Conservation (phyloP, 768 basidiomycete species). For the Podaxis sp. region DNA sequence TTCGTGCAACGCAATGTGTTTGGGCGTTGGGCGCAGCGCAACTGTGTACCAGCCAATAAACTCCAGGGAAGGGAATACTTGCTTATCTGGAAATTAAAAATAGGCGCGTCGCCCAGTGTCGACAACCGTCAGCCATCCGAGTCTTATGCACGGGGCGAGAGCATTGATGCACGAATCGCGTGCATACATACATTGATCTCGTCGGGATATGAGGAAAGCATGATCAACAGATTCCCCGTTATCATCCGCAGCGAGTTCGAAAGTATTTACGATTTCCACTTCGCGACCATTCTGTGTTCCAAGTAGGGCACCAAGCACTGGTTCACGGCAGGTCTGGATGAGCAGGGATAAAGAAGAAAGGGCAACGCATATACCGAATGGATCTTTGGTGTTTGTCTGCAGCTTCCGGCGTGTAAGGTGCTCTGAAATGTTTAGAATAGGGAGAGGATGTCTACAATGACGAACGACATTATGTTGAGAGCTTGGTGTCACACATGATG, state of each 20-base stretch:
- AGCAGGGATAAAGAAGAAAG: slow-evolving; percentile 1
- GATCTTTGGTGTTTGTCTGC: slow-evolving; percentile 53
- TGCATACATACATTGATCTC: slow-evolving; percentile 72
- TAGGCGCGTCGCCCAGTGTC: neutral
- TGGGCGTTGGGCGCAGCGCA: slow-evolving; percentile 64
- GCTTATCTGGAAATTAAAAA: slow-evolving; percentile 65
- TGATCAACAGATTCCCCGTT: slow-evolving; percentile 66
- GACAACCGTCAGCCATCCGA: slow-evolving; percentile 8
- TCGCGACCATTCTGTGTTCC: slow-evolving; percentile 93
- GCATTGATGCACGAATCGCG: neutral
- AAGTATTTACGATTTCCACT: slow-evolving; percentile 96
- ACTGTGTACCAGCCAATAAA: slow-evolving; percentile 98
- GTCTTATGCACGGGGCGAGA: neutral
- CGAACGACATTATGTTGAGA: slow-evolving; percentile 16
- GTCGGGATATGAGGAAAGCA: slow-evolving; percentile 74
- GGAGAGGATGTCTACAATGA: slow-evolving; percentile 79
- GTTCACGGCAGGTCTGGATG: slow-evolving; percentile 1
- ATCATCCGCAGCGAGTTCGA: slow-evolving; percentile 75
- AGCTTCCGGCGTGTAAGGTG: slow-evolving; percentile 85
- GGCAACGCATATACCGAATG: slow-evolving; percentile 52
- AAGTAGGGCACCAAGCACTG: slow-evolving; percentile 90
- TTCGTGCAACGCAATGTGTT: slow-evolving; percentile 80
- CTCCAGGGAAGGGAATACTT: slow-evolving; percentile 96
- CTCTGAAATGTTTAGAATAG: slow-evolving; percentile 95
- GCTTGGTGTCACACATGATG: neutral